Evolutionary conservation across 2,329 filamentous ascomycete species (phyloP).

Genomic region (Hymenoscyphus repandus): DNA sequence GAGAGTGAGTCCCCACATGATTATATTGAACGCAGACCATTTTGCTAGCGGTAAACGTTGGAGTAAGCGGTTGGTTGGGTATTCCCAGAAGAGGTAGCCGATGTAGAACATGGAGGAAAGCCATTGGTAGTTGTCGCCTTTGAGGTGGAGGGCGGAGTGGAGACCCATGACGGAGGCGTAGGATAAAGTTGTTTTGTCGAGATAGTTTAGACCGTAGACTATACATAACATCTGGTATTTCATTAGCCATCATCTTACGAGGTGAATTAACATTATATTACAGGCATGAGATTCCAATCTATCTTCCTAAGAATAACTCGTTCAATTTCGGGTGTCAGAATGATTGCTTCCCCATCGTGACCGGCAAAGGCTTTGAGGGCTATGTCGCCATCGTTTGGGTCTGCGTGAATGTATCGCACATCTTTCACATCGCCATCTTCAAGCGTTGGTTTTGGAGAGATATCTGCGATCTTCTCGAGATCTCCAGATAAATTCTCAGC

Average conservation of each 20-base stretch:
- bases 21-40: constrained; percentile 56
- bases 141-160: constrained; percentile 37
- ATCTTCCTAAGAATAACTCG: constrained; percentile 40
- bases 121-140: constrained; percentile 40
- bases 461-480: background rate
- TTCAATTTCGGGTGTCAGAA: constrained; percentile 36
- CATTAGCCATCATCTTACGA: background rate
- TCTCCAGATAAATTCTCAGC: background rate
- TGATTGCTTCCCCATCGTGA: constrained; percentile 33
- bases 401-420: constrained; percentile 30
- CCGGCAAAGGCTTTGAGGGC: constrained; percentile 38
- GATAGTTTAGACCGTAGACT: constrained; percentile 53
- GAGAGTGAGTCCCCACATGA: constrained; percentile 56
- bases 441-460: background rate
- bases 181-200: constrained; percentile 43
- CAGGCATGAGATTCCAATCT: constrained; percentile 41
- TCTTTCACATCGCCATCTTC: constrained; percentile 14
- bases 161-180: constrained; percentile 47
- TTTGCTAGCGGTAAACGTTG: constrained; percentile 59
- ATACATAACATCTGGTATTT: constrained; percentile 43
- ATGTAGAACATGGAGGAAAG: constrained; percentile 43
- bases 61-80: constrained; percentile 28
- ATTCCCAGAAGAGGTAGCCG: constrained; percentile 31
- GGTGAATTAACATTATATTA: constrained; percentile 7
- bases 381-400: constrained; percentile 38